Conservation (phyloP, 163 green algal genomes). For the Volvox carteri region DNA sequence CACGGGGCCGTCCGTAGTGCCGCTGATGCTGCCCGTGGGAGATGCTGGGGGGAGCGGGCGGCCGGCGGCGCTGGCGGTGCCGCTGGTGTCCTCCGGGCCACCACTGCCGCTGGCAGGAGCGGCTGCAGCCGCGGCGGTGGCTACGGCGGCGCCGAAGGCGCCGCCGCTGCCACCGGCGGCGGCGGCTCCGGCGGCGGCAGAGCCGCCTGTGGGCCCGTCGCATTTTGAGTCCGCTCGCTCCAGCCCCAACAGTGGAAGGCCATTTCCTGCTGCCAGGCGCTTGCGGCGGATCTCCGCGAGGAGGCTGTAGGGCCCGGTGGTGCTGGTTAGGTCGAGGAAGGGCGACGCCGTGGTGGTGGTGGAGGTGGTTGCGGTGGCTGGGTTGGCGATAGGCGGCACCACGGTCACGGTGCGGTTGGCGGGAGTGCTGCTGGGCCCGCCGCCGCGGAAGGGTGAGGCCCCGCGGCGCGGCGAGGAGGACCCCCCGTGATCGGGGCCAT, state of each 20-base stretch:
- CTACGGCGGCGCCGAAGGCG: neutral
- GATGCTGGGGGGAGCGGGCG: neutral
- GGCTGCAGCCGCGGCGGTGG: neutral
- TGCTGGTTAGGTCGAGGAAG: neutral
- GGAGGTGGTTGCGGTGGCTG: neutral
- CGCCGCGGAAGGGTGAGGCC: neutral
- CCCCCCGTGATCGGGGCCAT: neutral
- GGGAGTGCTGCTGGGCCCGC: neutral
- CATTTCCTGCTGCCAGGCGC: neutral
- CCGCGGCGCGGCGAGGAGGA: neutral
- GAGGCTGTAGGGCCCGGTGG: neutral
- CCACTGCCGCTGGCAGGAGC: neutral
- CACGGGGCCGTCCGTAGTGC: neutral
- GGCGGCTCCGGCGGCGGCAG: neutral
- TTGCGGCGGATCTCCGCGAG: constrained; percentile 5
- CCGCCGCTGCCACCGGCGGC: neutral
- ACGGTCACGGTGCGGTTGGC: neutral
- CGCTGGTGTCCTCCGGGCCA: neutral
- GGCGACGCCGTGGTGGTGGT: neutral
- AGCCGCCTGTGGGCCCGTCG: neutral
- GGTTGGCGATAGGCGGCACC: neutral
- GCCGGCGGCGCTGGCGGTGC: neutral
- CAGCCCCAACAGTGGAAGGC: neutral
- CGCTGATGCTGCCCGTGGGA: constrained; percentile 15
- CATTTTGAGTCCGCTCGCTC: constrained; percentile 1